Evolutionary conservation across 345 rosid genomes (phyloP).

Genomic region (Populus pruinosa): DNA sequence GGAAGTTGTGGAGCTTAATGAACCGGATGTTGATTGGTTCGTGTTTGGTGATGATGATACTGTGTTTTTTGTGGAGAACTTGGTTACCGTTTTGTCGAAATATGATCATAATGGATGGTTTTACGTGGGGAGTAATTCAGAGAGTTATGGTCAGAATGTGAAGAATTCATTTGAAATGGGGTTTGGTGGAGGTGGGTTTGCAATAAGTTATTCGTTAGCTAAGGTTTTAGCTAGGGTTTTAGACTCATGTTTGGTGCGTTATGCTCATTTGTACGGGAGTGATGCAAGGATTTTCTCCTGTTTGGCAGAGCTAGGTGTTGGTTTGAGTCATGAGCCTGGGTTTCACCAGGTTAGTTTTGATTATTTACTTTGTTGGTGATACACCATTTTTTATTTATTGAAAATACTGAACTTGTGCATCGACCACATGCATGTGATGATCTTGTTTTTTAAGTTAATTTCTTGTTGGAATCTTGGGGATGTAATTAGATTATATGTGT

Average conservation of each 20-base stretch:
- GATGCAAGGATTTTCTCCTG: slow-evolving; percentile 83
- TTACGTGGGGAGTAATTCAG: slow-evolving; percentile 80
- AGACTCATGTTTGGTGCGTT: slow-evolving; percentile 76
- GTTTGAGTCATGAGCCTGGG: slow-evolving; percentile 79
- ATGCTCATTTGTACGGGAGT: slow-evolving; percentile 78
- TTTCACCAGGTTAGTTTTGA: slow-evolving; percentile 75
- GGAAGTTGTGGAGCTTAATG: slow-evolving; percentile 63
- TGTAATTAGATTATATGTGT: not conserved
- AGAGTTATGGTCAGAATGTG: slow-evolving; percentile 70
- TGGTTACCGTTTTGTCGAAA: slow-evolving; percentile 64
- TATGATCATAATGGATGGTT: slow-evolving; percentile 72
- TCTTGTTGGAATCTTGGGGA: not conserved
- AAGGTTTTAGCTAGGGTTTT: slow-evolving; percentile 57
- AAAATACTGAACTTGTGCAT: not conserved
- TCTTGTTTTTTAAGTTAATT: not conserved
- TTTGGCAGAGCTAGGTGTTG: slow-evolving; percentile 80
- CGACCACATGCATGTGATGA: not conserved
- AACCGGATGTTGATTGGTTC: slow-evolving; percentile 71
- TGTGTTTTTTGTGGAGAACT: slow-evolving; percentile 73
- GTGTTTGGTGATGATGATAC: slow-evolving; percentile 96
- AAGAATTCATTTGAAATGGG: slow-evolving; percentile 88
- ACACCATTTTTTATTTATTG: not conserved
- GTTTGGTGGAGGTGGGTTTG: slow-evolving; percentile 92
- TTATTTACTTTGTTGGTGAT: too few relatives aligned
- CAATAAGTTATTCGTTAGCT: slow-evolving; percentile 62